Percentiles rank a stretch among this genome's conserved stretches.
Evolutionary conservation across 345 rosid species (phyloP).

Genomic region (Sonneratia caseolaris): DNA sequence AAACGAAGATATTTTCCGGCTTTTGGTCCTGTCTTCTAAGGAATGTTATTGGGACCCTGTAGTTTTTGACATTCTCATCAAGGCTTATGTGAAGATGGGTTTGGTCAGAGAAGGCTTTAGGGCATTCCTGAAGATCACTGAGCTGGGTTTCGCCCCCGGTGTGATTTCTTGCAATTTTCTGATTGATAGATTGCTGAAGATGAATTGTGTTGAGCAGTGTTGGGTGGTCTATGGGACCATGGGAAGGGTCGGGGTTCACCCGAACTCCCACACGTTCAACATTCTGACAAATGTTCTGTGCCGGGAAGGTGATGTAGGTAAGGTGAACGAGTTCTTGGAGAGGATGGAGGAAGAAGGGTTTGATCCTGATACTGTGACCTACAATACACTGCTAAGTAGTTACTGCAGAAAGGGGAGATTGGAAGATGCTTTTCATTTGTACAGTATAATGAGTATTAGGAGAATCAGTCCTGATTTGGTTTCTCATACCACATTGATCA

Average conservation of each 20-base stretch:
- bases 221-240: conserved; percentile 69
- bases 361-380: conserved; percentile 80
- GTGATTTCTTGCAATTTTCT: conserved; percentile 72
- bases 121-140: conserved; percentile 33
- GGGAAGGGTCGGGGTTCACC: conserved; percentile 47
- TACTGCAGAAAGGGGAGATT: conserved; percentile 64
- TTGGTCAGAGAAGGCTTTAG: conserved; percentile 33
- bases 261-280: conserved; percentile 66
- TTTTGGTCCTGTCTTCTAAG: conserved; percentile 35
- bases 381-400: conserved; percentile 67
- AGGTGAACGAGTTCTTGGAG: conserved; percentile 69
- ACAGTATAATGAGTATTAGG: conserved; percentile 64
- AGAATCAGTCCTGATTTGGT: conserved; percentile 69
- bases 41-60: conserved; percentile 64
- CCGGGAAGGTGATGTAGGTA: conserved; percentile 27
- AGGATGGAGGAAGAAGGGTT: conserved; percentile 96
- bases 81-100: conserved; percentile 45
- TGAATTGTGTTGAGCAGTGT: conserved; percentile 39
- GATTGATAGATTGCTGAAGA: conserved; percentile 55
- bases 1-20: conserved; percentile 26
- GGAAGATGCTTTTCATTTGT: conserved; percentile 69
- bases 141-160: conserved; percentile 47
- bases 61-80: conserved; percentile 58
- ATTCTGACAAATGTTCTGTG: conserved; percentile 69
- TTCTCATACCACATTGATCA: conserved; percentile 60